phyloP scores from a whole-genome alignment of 1,284 basidiomycete genomes.

The Rhizoctonia solani region DNA sequence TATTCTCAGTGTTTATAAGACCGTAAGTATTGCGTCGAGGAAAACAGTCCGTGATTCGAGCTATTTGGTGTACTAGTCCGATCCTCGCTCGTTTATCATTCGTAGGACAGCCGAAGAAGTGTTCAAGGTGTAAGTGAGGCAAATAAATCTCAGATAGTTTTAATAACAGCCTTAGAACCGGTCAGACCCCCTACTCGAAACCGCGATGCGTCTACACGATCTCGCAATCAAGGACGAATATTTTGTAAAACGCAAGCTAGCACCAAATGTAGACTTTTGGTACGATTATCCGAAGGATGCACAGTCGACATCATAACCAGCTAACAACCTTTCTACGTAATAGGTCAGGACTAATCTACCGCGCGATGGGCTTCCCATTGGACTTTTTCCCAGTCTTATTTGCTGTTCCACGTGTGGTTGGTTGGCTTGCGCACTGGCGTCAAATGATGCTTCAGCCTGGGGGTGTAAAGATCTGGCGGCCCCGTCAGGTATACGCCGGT shows the following conservation, averaged over 20 bases:
- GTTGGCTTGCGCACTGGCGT: slow-evolving; percentile 87
- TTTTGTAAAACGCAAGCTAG: slow-evolving; percentile 70
- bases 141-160: too few relatives aligned
- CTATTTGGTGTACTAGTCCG: slow-evolving; percentile 58
- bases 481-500: slow-evolving; percentile 82
- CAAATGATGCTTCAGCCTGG: slow-evolving; percentile 88
- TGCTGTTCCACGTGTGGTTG: slow-evolving; percentile 84
- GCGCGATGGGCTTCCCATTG: slow-evolving; percentile 86
- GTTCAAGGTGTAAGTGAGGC: slow-evolving; percentile 69
- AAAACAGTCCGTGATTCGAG: background rate
- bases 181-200: slow-evolving; percentile 81
- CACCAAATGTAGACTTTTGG: slow-evolving; percentile 64
- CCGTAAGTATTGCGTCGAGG: slow-evolving; percentile 53
- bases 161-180: slow-evolving; percentile 56
- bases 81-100: slow-evolving; percentile 86
- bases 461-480: slow-evolving; percentile 90
- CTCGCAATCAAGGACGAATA: slow-evolving; percentile 87
- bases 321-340: slow-evolving; percentile 25
- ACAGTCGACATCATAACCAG: background rate
- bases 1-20: slow-evolving; percentile 69
- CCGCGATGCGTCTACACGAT: slow-evolving; percentile 85
- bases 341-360: slow-evolving; percentile 78
- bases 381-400: slow-evolving; percentile 92
- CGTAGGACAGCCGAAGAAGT: slow-evolving; percentile 86
- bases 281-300: slow-evolving; percentile 40